Conservation (phyloP, 2,329 filamentous ascomycete species). For the Calonectria crousiana region DNA sequence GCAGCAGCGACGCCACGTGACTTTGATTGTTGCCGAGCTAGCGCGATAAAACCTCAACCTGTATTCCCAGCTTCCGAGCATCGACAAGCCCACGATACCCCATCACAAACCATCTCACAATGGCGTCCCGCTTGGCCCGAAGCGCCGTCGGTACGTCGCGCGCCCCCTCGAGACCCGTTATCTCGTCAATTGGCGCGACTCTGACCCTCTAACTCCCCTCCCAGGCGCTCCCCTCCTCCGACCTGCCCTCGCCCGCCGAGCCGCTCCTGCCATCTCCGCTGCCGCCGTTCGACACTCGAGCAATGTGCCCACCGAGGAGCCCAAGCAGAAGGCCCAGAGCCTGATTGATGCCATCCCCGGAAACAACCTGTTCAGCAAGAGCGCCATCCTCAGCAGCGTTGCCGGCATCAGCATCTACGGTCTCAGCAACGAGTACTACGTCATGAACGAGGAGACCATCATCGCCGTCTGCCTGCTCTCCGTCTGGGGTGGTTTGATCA, state of each 20-base stretch:
- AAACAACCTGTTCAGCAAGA: conserved; percentile 93
- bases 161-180: conserved; percentile 29
- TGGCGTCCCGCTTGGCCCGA: conserved; percentile 98
- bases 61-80: conserved; percentile 59
- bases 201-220: conserved; percentile 45
- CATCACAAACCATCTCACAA: conserved; percentile 76
- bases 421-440: conserved; percentile 99
- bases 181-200: conserved; percentile 44
- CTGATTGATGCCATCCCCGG: conserved; percentile 94
- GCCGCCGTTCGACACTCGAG: conserved; percentile 78
- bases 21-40: conserved; percentile 53
- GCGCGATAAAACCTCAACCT: conserved; percentile 65
- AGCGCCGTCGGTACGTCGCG: conserved; percentile 87
- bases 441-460: conserved; percentile 98
- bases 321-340: conserved; percentile 96
- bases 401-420: conserved; percentile 93
- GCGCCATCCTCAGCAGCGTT: conserved; percentile 93
- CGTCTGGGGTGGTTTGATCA: conserved; percentile 92
- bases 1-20: conserved; percentile 51
- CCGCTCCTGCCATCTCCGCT: conserved; percentile 79
- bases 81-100: conserved; percentile 60
- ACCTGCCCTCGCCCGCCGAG: conserved; percentile 80
- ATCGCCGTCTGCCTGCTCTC: conserved; percentile 92
- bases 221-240: conserved; percentile 92
- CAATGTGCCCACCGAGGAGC: conserved; percentile 85